These are phyloP conservation scores for Cercospora zeae-maydis DNA, from an alignment of 2,329 filamentous ascomycete genomes.

Conservation along the genomic window DNA sequence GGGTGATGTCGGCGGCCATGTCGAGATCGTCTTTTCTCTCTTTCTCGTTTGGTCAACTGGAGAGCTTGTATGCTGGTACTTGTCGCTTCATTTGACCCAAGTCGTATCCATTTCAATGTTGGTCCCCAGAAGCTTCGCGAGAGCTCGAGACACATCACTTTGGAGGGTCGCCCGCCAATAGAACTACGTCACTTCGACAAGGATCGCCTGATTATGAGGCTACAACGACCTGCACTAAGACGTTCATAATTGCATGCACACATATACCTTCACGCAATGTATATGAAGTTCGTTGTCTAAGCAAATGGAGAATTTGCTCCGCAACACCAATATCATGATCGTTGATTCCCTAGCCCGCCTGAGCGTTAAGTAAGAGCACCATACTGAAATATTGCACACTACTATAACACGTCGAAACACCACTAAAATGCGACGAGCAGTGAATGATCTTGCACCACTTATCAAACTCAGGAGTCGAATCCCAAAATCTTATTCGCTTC, in stretches of 20 bases:
- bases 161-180: neutral
- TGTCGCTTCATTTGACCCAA: neutral
- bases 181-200: constrained; percentile 3
- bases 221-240: neutral
- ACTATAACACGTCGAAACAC: neutral
- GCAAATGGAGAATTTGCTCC: too few species aligned
- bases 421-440: neutral
- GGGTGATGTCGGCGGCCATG: neutral
- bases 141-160: neutral
- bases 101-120: neutral
- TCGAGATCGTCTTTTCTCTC: neutral
- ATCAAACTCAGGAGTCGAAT: constrained; percentile 36
- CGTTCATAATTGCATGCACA: neutral
- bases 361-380: too few species aligned
- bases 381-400: neutral
- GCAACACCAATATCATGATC: too few species aligned
- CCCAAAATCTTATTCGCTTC: constrained; percentile 54
- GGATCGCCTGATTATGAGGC: neutral
- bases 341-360: too few species aligned
- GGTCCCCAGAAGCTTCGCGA: constrained; percentile 3
- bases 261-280: constrained; percentile 11
- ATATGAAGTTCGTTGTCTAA: too few species aligned
- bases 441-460: neutral
- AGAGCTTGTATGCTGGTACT: neutral
- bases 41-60: neutral